These are phyloP conservation scores for Boletus speciosus DNA, from an alignment of 768 basidiomycete genomes.

Conservation along the genomic window DNA sequence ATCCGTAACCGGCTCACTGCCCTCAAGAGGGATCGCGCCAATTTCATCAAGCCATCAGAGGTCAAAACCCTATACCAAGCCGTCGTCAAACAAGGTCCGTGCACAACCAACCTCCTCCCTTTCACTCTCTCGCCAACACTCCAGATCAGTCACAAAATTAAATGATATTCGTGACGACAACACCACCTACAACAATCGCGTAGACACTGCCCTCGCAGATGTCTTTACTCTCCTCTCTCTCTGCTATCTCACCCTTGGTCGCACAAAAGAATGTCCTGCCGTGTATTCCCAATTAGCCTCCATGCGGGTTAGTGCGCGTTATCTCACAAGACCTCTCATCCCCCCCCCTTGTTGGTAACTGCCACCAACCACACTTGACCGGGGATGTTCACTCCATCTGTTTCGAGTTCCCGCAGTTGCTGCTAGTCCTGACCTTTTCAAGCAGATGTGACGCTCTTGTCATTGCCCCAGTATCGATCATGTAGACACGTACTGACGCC, in stretches of 20 bases:
- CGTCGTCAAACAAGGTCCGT: slow-evolving; percentile 86
- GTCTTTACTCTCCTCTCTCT: slow-evolving; percentile 93
- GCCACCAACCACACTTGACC: not conserved
- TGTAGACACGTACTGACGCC: slow-evolving; percentile 27
- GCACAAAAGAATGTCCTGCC: slow-evolving; percentile 90
- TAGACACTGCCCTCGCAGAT: slow-evolving; percentile 94
- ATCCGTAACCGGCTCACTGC: slow-evolving; percentile 94
- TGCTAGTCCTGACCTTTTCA: slow-evolving; percentile 24
- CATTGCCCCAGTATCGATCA: slow-evolving; percentile 16
- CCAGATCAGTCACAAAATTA: slow-evolving; percentile 71
- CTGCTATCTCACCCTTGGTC: slow-evolving; percentile 97
- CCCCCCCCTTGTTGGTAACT: not conserved
- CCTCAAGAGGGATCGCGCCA: slow-evolving; percentile 88
- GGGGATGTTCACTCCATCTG: slow-evolving; percentile 3
- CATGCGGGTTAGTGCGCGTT: slow-evolving; percentile 74
- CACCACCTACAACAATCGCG: slow-evolving; percentile 75
- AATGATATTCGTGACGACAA: slow-evolving; percentile 86
- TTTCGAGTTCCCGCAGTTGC: slow-evolving; percentile 10
- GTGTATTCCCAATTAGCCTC: slow-evolving; percentile 95
- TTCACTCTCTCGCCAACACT: not conserved
- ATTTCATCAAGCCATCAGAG: slow-evolving; percentile 90
- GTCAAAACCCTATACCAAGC: slow-evolving; percentile 90
- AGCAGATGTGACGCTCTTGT: slow-evolving; percentile 23
- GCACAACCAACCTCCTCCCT: slow-evolving; percentile 24
- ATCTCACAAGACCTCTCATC: not conserved